Conservation (phyloP, 306 rosid species). For the Pyrus bretschneideri region DNA sequence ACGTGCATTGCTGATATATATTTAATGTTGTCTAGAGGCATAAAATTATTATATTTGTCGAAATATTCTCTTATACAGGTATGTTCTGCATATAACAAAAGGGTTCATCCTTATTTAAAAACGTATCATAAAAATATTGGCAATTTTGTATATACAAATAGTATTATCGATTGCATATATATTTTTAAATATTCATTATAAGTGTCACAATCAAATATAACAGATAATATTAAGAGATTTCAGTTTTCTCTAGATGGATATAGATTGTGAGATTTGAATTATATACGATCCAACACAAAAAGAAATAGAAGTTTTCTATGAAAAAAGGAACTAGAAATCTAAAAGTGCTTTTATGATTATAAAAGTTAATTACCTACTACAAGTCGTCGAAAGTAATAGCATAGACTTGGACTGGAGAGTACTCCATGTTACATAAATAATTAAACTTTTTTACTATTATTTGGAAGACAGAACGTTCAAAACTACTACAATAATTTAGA, state of each 20-base stretch:
- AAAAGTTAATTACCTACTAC: constrained; percentile 16
- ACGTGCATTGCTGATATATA: neutral
- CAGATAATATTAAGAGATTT: constrained; percentile 8
- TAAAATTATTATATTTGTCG: too few relatives aligned
- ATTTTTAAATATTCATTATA: neutral
- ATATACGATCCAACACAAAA: neutral
- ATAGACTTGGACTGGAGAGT: neutral
- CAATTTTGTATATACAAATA: too few relatives aligned
- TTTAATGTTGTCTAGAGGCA: too few relatives aligned
- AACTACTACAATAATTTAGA: too few relatives aligned
- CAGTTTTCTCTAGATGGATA: neutral
- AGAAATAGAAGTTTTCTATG: neutral
- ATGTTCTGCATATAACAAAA: too few relatives aligned
- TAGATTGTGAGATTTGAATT: neutral
- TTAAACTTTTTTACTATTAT: too few relatives aligned
- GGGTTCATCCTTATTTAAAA: neutral
- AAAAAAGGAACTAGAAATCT: neutral
- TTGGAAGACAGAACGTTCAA: too few relatives aligned
- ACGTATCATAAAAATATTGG: too few relatives aligned
- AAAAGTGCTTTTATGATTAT: constrained; percentile 6
- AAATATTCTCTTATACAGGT: neutral
- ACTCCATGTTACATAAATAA: neutral
- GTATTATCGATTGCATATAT: too few relatives aligned
- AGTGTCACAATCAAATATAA: constrained; percentile 6
- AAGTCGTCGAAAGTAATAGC: constrained; percentile 12